These are phyloP conservation scores for Ogataea methylovora DNA, from an alignment of 805 yeast species.

Conservation along the genomic window DNA sequence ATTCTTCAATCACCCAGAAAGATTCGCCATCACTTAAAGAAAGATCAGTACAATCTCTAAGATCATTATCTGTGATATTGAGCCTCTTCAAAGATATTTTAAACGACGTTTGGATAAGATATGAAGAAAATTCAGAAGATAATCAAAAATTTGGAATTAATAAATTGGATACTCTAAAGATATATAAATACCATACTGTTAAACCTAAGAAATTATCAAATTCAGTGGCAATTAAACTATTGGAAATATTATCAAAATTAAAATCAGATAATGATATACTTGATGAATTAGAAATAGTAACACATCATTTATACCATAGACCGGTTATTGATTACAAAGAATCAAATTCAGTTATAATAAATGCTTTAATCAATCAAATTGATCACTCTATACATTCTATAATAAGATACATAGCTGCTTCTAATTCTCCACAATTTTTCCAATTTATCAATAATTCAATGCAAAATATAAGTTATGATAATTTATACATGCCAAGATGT, in stretches of 20 bases:
- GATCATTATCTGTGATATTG: constrained; percentile 29
- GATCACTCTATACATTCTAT: constrained; percentile 33
- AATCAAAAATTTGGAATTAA: neutral
- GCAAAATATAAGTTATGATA: constrained; percentile 23
- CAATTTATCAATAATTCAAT: constrained; percentile 25
- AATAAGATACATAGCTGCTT: constrained; percentile 39
- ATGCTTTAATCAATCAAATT: constrained; percentile 21
- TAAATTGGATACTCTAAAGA: constrained; percentile 4
- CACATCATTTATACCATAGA: constrained; percentile 2
- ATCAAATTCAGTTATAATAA: neutral
- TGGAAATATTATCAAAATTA: constrained; percentile 8
- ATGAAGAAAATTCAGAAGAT: neutral
- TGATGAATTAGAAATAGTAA: constrained; percentile 9
- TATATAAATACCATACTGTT: constrained; percentile 5
- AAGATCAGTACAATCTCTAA: constrained; percentile 11
- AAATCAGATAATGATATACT: constrained; percentile 20
- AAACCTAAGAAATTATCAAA: constrained; percentile 9
- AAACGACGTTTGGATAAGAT: constrained; percentile 11
- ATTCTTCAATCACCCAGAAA: constrained; percentile 1
- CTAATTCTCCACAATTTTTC: constrained; percentile 38
- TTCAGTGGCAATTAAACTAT: constrained; percentile 5
- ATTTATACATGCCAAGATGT: constrained; percentile 31
- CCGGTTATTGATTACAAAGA: neutral
- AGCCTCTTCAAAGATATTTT: constrained; percentile 31
- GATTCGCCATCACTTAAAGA: too few species aligned